A percentile compares a stretch with the other conserved stretches of the same genome.
These are phyloP conservation scores for Taphrina deformans DNA, from an alignment of 1,139 yeast genomes.

Conservation along the genomic window DNA sequence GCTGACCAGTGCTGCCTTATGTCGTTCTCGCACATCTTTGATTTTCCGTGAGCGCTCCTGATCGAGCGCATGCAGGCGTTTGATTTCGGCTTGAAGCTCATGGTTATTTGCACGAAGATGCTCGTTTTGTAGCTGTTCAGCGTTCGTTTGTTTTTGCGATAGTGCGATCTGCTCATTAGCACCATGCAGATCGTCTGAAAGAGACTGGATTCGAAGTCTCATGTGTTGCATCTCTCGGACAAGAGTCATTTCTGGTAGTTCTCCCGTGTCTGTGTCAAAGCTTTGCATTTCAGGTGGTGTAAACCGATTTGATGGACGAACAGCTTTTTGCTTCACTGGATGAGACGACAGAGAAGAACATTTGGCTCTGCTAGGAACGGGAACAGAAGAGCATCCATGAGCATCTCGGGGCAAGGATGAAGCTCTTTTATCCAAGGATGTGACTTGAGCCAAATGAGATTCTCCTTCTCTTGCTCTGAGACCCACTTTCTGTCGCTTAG, in stretches of 20 bases:
- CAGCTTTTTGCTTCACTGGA: not conserved
- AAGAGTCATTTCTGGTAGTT: not conserved
- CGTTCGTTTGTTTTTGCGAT: not conserved
- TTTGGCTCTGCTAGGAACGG: not conserved
- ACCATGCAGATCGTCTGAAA: not conserved
- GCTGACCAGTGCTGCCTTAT: not conserved
- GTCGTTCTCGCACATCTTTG: not conserved
- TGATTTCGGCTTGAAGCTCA: not conserved
- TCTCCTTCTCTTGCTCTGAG: not conserved
- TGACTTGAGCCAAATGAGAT: no score
- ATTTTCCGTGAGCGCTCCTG: not conserved
- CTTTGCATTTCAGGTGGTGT: not conserved
- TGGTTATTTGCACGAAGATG: not conserved
- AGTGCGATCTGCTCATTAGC: not conserved
- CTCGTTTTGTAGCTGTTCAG: not conserved
- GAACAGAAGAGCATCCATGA: not conserved
- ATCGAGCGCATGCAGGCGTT: not conserved
- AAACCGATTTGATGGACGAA: no score
- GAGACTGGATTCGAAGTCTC: not conserved
- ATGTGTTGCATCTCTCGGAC: conserved; percentile 4
- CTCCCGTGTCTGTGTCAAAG: not conserved
- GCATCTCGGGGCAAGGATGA: not conserved
- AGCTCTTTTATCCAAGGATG: not conserved
- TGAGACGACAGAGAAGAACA: not conserved
- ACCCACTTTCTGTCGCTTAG: not conserved